phyloP scores from a whole-genome alignment of 768 basidiomycete species.

The Rhizopogon roseolus region DNA sequence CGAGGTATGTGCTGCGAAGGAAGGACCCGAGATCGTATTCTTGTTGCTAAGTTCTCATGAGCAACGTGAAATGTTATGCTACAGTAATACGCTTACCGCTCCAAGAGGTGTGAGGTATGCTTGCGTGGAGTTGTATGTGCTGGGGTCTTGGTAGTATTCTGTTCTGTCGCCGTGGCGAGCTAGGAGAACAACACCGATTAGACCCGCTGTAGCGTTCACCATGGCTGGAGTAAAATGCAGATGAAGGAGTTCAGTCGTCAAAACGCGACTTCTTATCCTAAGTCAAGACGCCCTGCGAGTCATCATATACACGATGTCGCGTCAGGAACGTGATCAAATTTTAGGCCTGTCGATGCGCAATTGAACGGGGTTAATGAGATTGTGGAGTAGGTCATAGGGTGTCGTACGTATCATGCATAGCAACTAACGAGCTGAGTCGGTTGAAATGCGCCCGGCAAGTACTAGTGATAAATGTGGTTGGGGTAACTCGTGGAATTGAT shows the following conservation, averaged over 20 bases:
- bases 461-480: too few relatives aligned
- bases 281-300: neutral
- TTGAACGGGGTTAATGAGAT: too few relatives aligned
- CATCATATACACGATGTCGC: too few relatives aligned
- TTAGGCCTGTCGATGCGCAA: too few relatives aligned
- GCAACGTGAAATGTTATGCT: neutral
- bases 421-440: too few relatives aligned
- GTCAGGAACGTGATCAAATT: too few relatives aligned
- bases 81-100: conserved; percentile 37
- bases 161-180: conserved; percentile 68
- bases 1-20: conserved; percentile 58
- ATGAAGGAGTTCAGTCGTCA: neutral
- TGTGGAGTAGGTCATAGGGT: too few relatives aligned
- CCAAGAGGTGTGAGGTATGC: conserved; percentile 66
- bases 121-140: conserved; percentile 49
- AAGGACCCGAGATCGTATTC: conserved; percentile 51
- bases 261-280: neutral
- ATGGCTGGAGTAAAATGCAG: neutral
- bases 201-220: conserved; percentile 4
- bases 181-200: conserved; percentile 67
- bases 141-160: conserved; percentile 62
- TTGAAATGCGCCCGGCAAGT: too few relatives aligned
- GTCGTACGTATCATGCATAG: too few relatives aligned
- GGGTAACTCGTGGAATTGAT: too few relatives aligned
- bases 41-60: conserved; percentile 41